Percentiles rank a stretch among this genome's conserved stretches.
These are phyloP conservation scores for Coniochaeta sp. DNA, from an alignment of 2,329 filamentous ascomycete species.

Conservation along the genomic window DNA sequence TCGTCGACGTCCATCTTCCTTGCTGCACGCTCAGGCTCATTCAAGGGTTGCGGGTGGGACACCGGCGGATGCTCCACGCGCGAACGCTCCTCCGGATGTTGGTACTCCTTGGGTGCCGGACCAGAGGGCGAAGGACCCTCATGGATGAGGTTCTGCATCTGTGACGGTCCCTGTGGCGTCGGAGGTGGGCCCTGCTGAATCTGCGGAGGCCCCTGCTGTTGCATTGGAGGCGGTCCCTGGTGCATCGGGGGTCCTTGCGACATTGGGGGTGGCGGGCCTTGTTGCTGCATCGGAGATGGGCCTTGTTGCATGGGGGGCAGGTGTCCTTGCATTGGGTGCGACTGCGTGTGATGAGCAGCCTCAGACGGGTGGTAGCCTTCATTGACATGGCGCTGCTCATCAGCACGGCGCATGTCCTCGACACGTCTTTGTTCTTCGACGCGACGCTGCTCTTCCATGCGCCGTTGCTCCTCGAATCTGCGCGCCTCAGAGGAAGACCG, in stretches of 20 bases:
- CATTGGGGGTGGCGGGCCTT: slow-evolving; percentile 25
- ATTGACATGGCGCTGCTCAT: slow-evolving; percentile 61
- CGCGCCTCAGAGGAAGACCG: slow-evolving; percentile 71
- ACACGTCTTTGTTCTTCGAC: slow-evolving; percentile 52
- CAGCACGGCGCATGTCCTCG: slow-evolving; percentile 44
- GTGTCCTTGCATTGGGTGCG: slow-evolving; percentile 50
- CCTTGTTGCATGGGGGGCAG: slow-evolving; percentile 54
- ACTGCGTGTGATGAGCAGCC: slow-evolving; percentile 75
- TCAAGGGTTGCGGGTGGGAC: slow-evolving; percentile 42
- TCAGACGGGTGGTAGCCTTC: slow-evolving; percentile 89
- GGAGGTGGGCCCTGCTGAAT: slow-evolving; percentile 30
- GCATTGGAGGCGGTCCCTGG: slow-evolving; percentile 34
- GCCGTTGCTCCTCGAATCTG: slow-evolving; percentile 57
- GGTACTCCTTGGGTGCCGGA: slow-evolving; percentile 44
- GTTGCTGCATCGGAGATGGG: slow-evolving; percentile 45
- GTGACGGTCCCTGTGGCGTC: slow-evolving; percentile 47
- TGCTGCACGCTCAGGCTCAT: slow-evolving; percentile 75
- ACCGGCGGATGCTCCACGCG: slow-evolving; percentile 36
- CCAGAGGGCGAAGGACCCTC: slow-evolving; percentile 41
- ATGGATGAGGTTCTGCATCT: slow-evolving; percentile 45
- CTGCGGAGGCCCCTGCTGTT: slow-evolving; percentile 22
- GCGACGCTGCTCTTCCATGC: slow-evolving; percentile 47
- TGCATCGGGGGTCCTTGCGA: neutral
- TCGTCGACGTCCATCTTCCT: slow-evolving; percentile 97
- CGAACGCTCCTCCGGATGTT: slow-evolving; percentile 48